Conservation (phyloP, 2,329 filamentous ascomycete genomes). For the Lecanicillium sp. region DNA sequence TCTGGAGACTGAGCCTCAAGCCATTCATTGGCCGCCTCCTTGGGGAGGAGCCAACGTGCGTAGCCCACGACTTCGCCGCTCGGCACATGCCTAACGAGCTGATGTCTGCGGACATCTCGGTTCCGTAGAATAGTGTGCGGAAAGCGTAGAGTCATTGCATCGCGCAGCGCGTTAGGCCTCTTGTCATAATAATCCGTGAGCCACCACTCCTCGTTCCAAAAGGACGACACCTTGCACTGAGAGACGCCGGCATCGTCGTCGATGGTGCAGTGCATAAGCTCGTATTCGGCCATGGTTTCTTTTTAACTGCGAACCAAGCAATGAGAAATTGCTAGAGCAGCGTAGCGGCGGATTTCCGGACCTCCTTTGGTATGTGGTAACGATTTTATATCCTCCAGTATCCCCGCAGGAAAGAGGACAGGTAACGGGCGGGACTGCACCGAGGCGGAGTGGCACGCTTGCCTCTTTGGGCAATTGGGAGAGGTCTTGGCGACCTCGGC, state of each 20-base stretch:
- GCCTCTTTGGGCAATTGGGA: no score
- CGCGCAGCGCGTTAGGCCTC: slow-evolving; percentile 10
- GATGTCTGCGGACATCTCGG: slow-evolving; percentile 13
- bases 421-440: no score
- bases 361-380: no score
- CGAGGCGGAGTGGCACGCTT: no score
- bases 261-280: slow-evolving; percentile 1
- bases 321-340: no score
- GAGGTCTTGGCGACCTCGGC: no score
- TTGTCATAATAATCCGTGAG: slow-evolving; percentile 8
- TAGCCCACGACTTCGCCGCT: slow-evolving; percentile 17
- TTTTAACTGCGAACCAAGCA: no score
- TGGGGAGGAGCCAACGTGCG: slow-evolving; percentile 6
- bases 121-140: slow-evolving; percentile 13
- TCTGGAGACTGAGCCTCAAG: slow-evolving; percentile 9
- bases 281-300: slow-evolving; percentile 3
- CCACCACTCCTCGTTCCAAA: slow-evolving; percentile 15
- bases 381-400: no score
- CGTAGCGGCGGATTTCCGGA: no score
- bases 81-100: slow-evolving; percentile 11
- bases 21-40: slow-evolving; percentile 4
- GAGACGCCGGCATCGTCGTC: slow-evolving; percentile 10
- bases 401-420: no score
- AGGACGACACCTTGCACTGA: slow-evolving; percentile 13
- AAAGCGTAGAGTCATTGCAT: slow-evolving; percentile 8